phyloP scores from a whole-genome alignment of 495 filamentous ascomycete genomes.

The Astrothelium subdiscretum region DNA sequence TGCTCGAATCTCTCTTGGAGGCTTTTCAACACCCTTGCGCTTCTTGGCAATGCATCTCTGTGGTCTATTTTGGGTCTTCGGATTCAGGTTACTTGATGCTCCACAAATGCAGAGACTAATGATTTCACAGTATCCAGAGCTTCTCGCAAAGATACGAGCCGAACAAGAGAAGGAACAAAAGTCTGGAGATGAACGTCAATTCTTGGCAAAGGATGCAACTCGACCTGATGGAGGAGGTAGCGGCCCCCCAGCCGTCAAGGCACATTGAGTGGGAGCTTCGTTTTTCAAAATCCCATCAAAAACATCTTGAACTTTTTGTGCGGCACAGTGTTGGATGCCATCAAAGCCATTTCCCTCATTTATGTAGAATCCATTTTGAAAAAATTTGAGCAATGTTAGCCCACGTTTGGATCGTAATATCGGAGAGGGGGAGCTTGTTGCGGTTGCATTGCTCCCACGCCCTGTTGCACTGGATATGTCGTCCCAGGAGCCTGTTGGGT shows the following conservation, averaged over 20 bases:
- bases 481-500: not conserved
- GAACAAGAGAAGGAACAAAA: conserved; percentile 19
- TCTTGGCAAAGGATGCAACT: not conserved
- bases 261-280: not conserved
- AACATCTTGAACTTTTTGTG: not conserved
- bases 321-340: not conserved
- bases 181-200: not conserved
- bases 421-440: not conserved
- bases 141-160: conserved; percentile 23
- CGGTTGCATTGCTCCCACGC: not conserved
- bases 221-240: not conserved
- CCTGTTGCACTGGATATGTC: not conserved
- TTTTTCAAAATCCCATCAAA: not conserved
- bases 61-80: conserved; percentile 1
- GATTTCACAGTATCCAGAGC: conserved; percentile 24
- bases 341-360: not conserved
- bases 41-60: not conserved
- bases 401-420: not conserved
- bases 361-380: not conserved
- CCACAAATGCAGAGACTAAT: not conserved
- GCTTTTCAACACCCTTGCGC: not conserved
- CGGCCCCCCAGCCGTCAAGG: not conserved
- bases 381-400: not conserved
- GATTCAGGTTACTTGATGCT: not conserved
- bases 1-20: too few species aligned